These are phyloP conservation scores for Rhizopogon roseolus DNA, from an alignment of 768 basidiomycete species.

Conservation along the genomic window DNA sequence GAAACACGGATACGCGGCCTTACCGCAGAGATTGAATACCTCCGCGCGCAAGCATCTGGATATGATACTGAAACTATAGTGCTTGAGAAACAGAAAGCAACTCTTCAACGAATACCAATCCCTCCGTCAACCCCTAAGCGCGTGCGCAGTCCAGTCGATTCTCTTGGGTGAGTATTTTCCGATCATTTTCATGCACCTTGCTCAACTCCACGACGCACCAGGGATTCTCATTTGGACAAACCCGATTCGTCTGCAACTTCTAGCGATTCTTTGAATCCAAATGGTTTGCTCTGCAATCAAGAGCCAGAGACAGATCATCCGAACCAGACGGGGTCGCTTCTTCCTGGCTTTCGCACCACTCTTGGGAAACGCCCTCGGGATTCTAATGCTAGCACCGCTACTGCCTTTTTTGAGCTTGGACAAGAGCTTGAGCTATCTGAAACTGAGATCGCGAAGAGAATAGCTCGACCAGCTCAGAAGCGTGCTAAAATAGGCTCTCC, in stretches of 20 bases:
- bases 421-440: conserved; percentile 33
- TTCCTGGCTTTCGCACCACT: conserved; percentile 37
- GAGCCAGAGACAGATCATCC: conserved; percentile 8
- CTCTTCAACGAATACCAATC: conserved; percentile 17
- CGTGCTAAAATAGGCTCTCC: conserved; percentile 34
- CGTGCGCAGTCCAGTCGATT: conserved; percentile 24
- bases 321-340: conserved; percentile 12
- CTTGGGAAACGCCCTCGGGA: conserved; percentile 69
- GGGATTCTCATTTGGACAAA: conserved; percentile 15
- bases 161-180: conserved; percentile 19
- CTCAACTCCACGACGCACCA: conserved; percentile 12
- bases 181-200: not conserved
- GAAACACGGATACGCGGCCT: conserved; percentile 35
- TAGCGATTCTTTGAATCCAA: conserved; percentile 16
- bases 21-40: conserved; percentile 27
- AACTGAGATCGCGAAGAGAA: conserved; percentile 32
- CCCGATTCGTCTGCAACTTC: conserved; percentile 14
- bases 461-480: conserved; percentile 48
- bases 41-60: conserved; percentile 17
- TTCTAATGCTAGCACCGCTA: conserved; percentile 37
- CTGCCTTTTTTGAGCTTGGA: conserved; percentile 38
- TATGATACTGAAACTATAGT: conserved; percentile 7
- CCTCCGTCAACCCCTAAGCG: conserved; percentile 31
- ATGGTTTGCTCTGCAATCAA: conserved; percentile 3
- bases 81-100: conserved; percentile 8